Evolutionary conservation across 768 basidiomycete species (phyloP), one percentile per base, ranked within the genome.

Genomic region (Auricularia auricula-judae): DNA sequence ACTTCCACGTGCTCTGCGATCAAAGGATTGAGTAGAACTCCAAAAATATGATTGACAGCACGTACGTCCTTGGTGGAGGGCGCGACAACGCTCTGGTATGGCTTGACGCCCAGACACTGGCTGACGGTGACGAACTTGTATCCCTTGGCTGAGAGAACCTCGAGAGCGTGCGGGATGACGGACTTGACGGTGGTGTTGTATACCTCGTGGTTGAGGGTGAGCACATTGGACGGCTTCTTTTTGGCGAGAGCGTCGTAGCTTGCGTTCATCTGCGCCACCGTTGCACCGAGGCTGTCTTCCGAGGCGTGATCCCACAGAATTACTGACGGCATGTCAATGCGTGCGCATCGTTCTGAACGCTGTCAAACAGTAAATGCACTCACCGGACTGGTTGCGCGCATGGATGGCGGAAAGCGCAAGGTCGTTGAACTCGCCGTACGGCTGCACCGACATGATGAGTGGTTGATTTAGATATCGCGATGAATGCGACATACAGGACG

Each of bases 401-500:
- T 33, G 70, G 12, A 79, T 72, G 7, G 75, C 76, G 4, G 72
- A 62, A 0, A 67, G 68, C 8, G 80, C 78, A n/a, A 72, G 66
- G 61, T 77, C 67, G 65, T 80, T 80, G 71, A 76, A 78, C 59
- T 72, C 71, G 1, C 81, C 81, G 65, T 74, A 82, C 12, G 81
- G 81, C 34, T 54, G 53, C n/a, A 18, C 7, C 78, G 80, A 78
- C 65, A 82, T 79, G 33, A 79, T 80, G 8, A 80, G 81, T 1
- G 67, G 67, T 4, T 44, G 74, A 68, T 7, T 80, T 67, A 34
- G 79, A 2, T 29, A 29, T 29, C 29, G 29, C 29, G 29, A 29
- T 29, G 29, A 29, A 29, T 29, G 29, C 78, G 71, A 69, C 74
- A 73, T 7, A n/a, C n/a, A 18, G 56, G 56, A 34, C 56, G 56